Conservation (phyloP, 306 rosid genomes). For the Geum urbanum region DNA sequence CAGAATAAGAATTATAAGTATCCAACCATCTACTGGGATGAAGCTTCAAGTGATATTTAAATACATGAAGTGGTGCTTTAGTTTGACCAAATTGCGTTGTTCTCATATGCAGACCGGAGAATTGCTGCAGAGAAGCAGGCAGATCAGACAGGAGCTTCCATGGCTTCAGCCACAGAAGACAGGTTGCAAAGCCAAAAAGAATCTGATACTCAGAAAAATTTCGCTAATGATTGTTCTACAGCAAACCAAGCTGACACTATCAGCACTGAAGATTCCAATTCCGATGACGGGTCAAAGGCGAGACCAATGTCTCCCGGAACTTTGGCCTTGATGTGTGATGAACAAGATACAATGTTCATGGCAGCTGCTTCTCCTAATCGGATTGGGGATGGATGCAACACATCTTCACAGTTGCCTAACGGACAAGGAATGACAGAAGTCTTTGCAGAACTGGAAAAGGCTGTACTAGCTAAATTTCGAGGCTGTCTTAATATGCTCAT, state of each 20-base stretch:
- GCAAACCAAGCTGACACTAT: conserved; percentile 66
- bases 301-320: conserved; percentile 99
- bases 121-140: conserved; percentile 45
- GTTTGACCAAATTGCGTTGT: conserved; percentile 9
- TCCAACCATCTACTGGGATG: conserved; percentile 9
- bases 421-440: conserved; percentile 80
- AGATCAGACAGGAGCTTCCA: conserved; percentile 62
- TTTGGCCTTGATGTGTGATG: conserved; percentile 97
- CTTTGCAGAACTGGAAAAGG: conserved; percentile 82
- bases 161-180: conserved; percentile 67
- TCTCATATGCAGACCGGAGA: conserved; percentile 51
- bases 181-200: conserved; percentile 54
- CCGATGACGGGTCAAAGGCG: conserved; percentile 62
- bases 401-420: conserved; percentile 57
- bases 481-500: conserved; percentile 85
- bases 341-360: conserved; percentile 89
- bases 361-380: conserved; percentile 64
- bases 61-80: conserved; percentile 1
- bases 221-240: conserved; percentile 67
- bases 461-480: conserved; percentile 71
- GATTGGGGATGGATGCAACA: conserved; percentile 49
- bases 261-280: conserved; percentile 60
- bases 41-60: conserved; percentile 16
- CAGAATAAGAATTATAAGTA: neutral
- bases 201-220: conserved; percentile 53